Evolutionary conservation across 2,329 filamentous ascomycete species (phyloP).

Genomic region (Ceratocystiopsis minuta): DNA sequence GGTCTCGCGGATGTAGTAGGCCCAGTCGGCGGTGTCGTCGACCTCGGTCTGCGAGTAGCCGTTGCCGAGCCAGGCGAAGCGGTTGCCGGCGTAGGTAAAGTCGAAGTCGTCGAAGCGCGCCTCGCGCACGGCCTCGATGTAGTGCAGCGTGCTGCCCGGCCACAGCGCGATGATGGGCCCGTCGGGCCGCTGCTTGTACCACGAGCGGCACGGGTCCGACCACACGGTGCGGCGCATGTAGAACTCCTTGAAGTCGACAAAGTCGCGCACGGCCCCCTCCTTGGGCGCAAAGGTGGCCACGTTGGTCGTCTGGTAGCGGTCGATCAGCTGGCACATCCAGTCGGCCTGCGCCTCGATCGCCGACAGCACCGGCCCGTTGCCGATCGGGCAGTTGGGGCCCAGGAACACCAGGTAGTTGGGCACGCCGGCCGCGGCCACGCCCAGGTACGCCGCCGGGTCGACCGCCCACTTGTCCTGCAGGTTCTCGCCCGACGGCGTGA

Average conservation of each 20-base stretch:
- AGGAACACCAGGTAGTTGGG: constrained; percentile 13
- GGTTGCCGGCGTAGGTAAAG: constrained; percentile 10
- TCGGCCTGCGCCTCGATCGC: constrained; percentile 10
- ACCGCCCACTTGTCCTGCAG: constrained; percentile 13
- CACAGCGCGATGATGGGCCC: constrained; percentile 12
- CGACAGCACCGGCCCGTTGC: constrained; percentile 8
- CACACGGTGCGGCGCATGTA: constrained; percentile 17
- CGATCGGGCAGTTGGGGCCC: constrained; percentile 9
- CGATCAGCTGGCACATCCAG: constrained; percentile 31
- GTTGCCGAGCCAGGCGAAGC: constrained; percentile 14
- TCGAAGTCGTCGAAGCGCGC: constrained; percentile 18
- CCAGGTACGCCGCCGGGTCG: constrained; percentile 17
- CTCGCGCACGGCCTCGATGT: constrained; percentile 13
- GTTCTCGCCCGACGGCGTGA: constrained; percentile 6
- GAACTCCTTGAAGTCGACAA: constrained; percentile 14
- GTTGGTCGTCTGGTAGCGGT: constrained; percentile 30
- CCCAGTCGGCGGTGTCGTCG: constrained; percentile 20
- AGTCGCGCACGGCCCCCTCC: constrained; percentile 10
- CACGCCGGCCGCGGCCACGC: constrained; percentile 16
- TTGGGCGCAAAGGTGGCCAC: constrained; percentile 17
- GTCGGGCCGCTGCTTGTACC: constrained; percentile 13
- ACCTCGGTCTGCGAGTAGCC: constrained; percentile 25
- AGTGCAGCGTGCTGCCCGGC: constrained; percentile 11
- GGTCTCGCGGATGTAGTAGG: constrained; percentile 7
- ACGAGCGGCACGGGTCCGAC: constrained; percentile 13